phyloP scores from a whole-genome alignment of 2,329 filamentous ascomycete genomes.

The Fusarium sp. region DNA sequence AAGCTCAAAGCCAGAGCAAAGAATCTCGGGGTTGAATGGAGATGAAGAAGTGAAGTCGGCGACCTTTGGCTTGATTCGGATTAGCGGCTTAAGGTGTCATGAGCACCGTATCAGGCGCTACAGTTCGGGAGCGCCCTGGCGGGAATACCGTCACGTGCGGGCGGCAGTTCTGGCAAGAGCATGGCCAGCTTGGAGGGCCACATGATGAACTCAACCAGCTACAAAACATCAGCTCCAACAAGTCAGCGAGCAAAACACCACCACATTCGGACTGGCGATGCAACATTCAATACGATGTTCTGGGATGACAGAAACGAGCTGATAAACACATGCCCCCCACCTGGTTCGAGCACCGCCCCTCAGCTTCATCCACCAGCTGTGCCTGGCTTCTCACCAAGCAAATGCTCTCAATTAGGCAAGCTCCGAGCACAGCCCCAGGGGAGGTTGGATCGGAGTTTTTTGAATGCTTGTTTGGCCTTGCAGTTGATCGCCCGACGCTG shows the following conservation, averaged over 20 bases:
- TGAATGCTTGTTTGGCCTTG: not conserved
- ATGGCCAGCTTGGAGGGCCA: conserved; percentile 4
- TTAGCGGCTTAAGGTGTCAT: conserved; percentile 34
- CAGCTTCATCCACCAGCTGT: conserved; percentile 24
- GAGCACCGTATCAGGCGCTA: conserved; percentile 18
- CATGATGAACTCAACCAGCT: not conserved
- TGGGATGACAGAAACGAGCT: not conserved
- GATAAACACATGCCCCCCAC: not conserved
- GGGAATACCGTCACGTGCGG: conserved; percentile 7
- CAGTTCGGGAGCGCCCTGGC: not conserved
- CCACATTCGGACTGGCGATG: not conserved
- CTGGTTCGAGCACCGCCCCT: conserved; percentile 6
- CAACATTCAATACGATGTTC: not conserved
- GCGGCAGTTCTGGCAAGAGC: not conserved
- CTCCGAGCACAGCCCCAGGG: not conserved
- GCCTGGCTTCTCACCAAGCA: not conserved
- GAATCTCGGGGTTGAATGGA: conserved; percentile 4
- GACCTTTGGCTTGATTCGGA: conserved; percentile 22
- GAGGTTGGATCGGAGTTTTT: conserved; percentile 4
- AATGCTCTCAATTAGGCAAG: not conserved
- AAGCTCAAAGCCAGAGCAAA: not conserved
- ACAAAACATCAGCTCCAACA: not conserved
- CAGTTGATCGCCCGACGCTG: not conserved
- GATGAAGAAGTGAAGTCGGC: conserved; percentile 31
- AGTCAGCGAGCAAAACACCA: not conserved